These are phyloP conservation scores for Neonectria sp. DNA, from an alignment of 2,329 filamentous ascomycete genomes.

Conservation along the genomic window DNA sequence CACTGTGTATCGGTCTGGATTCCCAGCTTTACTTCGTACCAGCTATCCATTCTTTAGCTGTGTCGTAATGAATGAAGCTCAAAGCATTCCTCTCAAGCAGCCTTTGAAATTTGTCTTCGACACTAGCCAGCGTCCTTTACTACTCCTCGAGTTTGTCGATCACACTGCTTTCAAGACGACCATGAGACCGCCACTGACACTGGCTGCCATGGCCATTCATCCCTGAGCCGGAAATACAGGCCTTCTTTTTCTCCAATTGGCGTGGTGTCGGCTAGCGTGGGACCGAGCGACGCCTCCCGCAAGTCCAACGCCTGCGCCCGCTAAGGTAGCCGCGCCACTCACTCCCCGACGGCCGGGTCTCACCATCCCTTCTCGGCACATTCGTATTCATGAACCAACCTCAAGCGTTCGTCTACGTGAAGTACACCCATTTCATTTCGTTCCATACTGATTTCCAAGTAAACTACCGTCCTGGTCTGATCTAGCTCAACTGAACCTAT, in stretches of 20 bases:
- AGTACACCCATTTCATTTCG: too few species aligned
- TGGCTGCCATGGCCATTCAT: too few species aligned
- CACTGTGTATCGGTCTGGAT: too few species aligned
- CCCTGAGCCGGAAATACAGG: background rate
- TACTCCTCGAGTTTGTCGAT: background rate
- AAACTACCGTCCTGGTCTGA: too few species aligned
- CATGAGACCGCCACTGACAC: constrained; percentile 12
- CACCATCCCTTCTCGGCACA: background rate
- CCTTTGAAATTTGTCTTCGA: too few species aligned
- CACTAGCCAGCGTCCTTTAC: background rate
- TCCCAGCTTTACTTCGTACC: too few species aligned
- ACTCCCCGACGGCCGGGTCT: background rate
- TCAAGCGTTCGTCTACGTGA: too few species aligned
- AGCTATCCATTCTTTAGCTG: too few species aligned
- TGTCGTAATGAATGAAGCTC: background rate
- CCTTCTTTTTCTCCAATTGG: background rate
- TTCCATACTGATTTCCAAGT: too few species aligned
- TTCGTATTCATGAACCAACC: background rate
- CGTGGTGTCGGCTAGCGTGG: too few species aligned
- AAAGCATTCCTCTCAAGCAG: background rate
- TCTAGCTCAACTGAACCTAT: too few species aligned
- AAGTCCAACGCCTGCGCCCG: background rate
- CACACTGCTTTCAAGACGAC: background rate
- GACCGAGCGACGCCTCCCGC: background rate
- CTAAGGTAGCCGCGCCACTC: background rate